phyloP scores from a whole-genome alignment of 163 green algal genomes.

The Scenedesmus sp. region DNA sequence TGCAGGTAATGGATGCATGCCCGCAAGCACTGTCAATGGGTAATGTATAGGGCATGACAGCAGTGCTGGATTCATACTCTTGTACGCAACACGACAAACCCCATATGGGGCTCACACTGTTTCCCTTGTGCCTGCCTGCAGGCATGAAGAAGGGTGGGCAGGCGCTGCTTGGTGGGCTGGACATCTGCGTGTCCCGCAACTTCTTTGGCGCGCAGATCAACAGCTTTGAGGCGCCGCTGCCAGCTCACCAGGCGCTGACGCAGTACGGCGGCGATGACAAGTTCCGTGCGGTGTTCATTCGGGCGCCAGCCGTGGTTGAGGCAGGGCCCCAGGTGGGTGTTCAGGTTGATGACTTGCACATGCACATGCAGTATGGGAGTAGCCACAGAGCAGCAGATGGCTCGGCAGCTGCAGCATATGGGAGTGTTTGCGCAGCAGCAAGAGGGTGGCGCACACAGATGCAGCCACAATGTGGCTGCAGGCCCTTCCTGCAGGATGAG shows the following conservation, averaged over 20 bases:
- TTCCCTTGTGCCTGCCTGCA: conserved; percentile 54
- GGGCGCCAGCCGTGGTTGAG: conserved; percentile 92
- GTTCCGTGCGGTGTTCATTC: conserved; percentile 98
- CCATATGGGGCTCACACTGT: too few species aligned
- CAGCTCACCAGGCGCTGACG: conserved; percentile 56
- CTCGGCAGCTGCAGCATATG: neutral
- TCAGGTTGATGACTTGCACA: neutral
- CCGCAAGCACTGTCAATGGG: too few species aligned
- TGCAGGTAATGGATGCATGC: neutral
- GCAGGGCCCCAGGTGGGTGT: conserved; percentile 69
- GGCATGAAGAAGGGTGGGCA: conserved; percentile 96
- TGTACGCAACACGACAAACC: too few species aligned
- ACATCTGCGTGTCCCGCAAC: conserved; percentile 95
- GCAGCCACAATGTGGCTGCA: too few species aligned
- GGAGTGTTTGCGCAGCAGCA: conserved; percentile 29
- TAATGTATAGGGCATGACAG: too few species aligned
- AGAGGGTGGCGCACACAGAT: conserved; percentile 39
- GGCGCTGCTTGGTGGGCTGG: conserved; percentile 92
- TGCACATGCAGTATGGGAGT: neutral
- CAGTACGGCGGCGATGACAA: conserved; percentile 47
- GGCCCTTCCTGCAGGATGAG: too few species aligned
- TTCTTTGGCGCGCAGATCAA: conserved; percentile 99
- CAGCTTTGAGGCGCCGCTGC: conserved; percentile 90
- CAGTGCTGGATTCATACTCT: neutral
- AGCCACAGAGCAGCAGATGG: too few species aligned